Base-by-base conservation (phyloP, 805 yeast genomes). In the Lipomyces sp. region DNA sequence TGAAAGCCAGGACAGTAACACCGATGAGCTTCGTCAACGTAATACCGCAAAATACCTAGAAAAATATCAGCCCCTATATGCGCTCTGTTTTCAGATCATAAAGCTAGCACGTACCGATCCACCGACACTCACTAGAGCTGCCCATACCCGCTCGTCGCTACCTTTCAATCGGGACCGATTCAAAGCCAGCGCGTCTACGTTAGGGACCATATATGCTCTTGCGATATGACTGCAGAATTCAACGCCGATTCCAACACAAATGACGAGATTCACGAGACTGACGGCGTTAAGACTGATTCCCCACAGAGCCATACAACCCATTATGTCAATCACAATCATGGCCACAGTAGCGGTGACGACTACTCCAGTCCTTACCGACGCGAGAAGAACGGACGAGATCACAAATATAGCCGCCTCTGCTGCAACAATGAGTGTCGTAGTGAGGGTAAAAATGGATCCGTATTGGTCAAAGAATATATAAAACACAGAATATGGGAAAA, bases 391-490 rank as follows among this genome's bases (percentile, higher is more conserved):
- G 1, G 85, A 75, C 10, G 92, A 80, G 10, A 87, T 79, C 0
- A 80, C 58, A 74, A 87, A 83, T 0, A 90, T 84, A 2, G 85
- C 76, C 0, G 75, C 58, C 24, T 85, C 73, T 0, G 95, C 96
- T 2, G 82, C 73, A 0, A 77, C 75, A 2, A 90, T 69, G 65
- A 91, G 77, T 4, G 78, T 75, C 58, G 88, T 75, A 0, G 97
- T 85, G 64, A 88, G 78, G n/a, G 75, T 66, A 7, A 88, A 79
- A 42, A 94, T 86, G 0, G 90, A 81, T 55, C 81, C 82, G 77
- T 94, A 94, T 79, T 94, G 98, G 18, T 90, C 97, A 75, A 94
- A 94, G 77, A 89, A 94, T 35, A 95, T 87, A 80, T 95, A 94
- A 77, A 94, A 94, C 34, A 96, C 96, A 1, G 97, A 91, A 77